Base-by-base conservation (phyloP, 2,329 filamentous ascomycete genomes). In the Fusarium decemcellulare region DNA sequence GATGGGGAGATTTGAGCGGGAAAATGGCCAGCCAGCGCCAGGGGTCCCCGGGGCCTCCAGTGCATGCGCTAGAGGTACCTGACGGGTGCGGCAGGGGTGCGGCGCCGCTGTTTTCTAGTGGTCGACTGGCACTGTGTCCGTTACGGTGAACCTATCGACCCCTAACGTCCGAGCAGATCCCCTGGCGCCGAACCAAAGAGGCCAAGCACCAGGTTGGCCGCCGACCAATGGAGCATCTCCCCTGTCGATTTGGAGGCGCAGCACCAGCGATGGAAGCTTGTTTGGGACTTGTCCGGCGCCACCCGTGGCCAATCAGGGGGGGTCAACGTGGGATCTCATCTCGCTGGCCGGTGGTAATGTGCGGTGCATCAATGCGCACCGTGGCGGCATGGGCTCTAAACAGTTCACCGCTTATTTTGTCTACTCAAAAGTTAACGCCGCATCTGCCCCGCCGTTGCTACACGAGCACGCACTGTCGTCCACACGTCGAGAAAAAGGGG, bases 341-440 rank as follows among this genome's bases (percentile, higher is more conserved):
- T 74, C 66, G 65, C 67, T 62, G 72, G 48, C 55, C 72, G 72
- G 72, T 74, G 72, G 61, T 57, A 72, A 71, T 61, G 72, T 75
- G 68, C 53, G 43, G 54, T 51, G 59, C 34, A 23, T 68, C 47
- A 61, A 58, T 66, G 59, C 64, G 57, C 67, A 74, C 72, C 51
- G 67, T 71, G 39, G 37, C 27, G 52, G 37, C 50, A 62, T 53
- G 47, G 55, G 18, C 18, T 27, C 23, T 39, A 67, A 69, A 60
- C 67, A 46, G 1, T 1, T 1, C 62, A 53, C 65, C 30, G 48
- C 36, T 44, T n/a, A 23, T 12, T 36, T 14, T 15, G 18, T 12
- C 16, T 37, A 59, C 40, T 29, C 23, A 23, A 23, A 23, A 23
- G 67, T 67, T 74, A 71, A 50, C 47, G 18, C 6, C 44, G 23